Conservation (phyloP, 2,329 filamentous ascomycete species). For the Aspergillus pseudotamarii region DNA sequence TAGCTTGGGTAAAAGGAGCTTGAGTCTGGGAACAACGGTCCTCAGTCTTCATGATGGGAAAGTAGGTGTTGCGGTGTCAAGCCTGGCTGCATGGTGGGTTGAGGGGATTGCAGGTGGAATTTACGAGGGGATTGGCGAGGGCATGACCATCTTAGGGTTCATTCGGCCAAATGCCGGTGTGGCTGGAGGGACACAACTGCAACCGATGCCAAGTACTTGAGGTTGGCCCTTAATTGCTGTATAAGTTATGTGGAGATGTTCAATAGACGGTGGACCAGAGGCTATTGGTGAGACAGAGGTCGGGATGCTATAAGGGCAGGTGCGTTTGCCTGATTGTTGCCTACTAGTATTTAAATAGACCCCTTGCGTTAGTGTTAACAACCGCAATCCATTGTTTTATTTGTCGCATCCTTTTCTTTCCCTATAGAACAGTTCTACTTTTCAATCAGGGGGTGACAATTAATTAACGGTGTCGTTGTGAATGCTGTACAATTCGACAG, state of each 20-base stretch:
- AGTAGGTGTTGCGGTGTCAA: constrained; percentile 61
- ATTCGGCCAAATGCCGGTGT: constrained; percentile 15
- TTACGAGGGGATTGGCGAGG: constrained; percentile 64
- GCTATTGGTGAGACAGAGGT: background rate
- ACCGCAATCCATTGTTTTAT: background rate
- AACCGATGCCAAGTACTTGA: background rate
- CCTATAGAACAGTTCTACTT: background rate
- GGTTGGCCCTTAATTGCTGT: background rate
- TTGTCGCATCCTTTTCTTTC: background rate
- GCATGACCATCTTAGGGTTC: constrained; percentile 51
- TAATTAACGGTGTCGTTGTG: background rate
- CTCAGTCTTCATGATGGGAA: constrained; percentile 66
- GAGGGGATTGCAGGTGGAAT: constrained; percentile 68
- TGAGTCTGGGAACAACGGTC: constrained; percentile 58
- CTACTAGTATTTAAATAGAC: background rate
- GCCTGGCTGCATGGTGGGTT: constrained; percentile 62
- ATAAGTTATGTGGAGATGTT: background rate
- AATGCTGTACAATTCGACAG: background rate
- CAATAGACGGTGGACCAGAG: background rate
- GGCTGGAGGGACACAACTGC: background rate
- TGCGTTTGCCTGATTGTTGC: background rate
- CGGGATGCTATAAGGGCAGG: background rate
- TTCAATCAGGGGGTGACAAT: background rate
- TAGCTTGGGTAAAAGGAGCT: constrained; percentile 54
- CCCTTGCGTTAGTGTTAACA: background rate